These are phyloP conservation scores for Tricholoma matsutake DNA, from an alignment of 768 basidiomycete genomes.

Conservation along the genomic window DNA sequence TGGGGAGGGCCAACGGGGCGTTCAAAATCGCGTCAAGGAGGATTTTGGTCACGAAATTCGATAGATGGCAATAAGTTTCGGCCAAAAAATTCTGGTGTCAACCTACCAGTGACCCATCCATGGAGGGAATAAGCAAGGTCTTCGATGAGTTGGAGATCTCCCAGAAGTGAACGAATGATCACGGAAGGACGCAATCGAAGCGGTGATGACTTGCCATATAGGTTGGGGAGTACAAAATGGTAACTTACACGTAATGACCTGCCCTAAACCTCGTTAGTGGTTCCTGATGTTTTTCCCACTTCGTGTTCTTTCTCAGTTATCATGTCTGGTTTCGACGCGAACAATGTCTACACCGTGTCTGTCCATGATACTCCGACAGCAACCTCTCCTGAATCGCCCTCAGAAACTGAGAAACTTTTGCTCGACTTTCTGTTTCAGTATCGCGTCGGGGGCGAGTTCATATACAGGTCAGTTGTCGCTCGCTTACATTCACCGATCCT, in stretches of 20 bases:
- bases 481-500: not conserved
- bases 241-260: constrained; percentile 22
- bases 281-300: constrained; percentile 3
- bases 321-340: constrained; percentile 85
- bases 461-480: constrained; percentile 66
- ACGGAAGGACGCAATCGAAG: constrained; percentile 16
- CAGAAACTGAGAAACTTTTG: constrained; percentile 77
- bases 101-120: constrained; percentile 22
- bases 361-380: constrained; percentile 64
- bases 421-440: constrained; percentile 87
- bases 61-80: constrained; percentile 12
- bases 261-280: constrained; percentile 23
- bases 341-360: constrained; percentile 77
- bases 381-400: constrained; percentile 64
- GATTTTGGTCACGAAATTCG: constrained; percentile 4
- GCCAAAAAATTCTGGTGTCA: constrained; percentile 19
- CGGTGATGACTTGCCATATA: constrained; percentile 26
- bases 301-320: constrained; percentile 10
- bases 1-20: constrained; percentile 25
- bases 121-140: constrained; percentile 32
- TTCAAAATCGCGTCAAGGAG: constrained; percentile 22
- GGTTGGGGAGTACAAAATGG: constrained; percentile 9
- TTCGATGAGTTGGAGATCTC: constrained; percentile 24
- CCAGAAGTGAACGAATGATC: constrained; percentile 10
- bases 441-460: constrained; percentile 86